Evolutionary conservation across 2,329 filamentous ascomycete species (phyloP).

Genomic region (Venturia oleaginea): DNA sequence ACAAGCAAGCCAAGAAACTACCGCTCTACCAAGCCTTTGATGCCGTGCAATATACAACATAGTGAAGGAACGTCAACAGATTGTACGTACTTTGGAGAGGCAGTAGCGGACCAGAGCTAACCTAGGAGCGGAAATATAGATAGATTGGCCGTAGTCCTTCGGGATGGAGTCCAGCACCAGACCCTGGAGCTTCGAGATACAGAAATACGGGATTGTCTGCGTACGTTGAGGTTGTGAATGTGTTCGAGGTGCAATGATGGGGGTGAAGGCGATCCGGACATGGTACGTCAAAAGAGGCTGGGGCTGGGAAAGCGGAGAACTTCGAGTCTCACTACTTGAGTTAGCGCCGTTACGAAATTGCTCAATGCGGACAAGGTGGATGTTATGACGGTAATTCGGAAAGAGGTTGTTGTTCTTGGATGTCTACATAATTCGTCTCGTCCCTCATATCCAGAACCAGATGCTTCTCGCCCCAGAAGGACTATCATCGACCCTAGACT

Average conservation of each 20-base stretch:
- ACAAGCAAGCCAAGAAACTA: background rate
- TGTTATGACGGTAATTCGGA: background rate
- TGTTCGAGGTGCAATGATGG: too few species aligned
- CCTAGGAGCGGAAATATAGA: background rate
- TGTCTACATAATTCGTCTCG: background rate
- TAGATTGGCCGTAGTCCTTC: background rate
- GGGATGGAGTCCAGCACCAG: background rate
- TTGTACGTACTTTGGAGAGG: background rate
- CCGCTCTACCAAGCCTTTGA: background rate
- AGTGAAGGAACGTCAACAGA: background rate
- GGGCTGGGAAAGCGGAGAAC: background rate
- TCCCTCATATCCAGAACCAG: constrained; percentile 7
- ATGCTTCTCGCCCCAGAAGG: background rate
- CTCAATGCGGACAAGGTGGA: background rate
- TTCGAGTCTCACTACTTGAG: background rate
- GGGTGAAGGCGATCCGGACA: background rate
- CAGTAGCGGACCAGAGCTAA: background rate
- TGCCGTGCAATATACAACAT: background rate
- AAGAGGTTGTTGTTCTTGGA: background rate
- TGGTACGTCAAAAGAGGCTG: background rate
- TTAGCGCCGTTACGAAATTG: background rate
- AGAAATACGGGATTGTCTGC: background rate
- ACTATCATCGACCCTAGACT: background rate
- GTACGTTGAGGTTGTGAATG: background rate
- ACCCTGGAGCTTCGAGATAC: background rate